Evolutionary conservation across 2,329 filamentous ascomycete species (phyloP), one percentile per base, ranked within the genome.

Genomic region (Arthrinium phaeospermum): DNA sequence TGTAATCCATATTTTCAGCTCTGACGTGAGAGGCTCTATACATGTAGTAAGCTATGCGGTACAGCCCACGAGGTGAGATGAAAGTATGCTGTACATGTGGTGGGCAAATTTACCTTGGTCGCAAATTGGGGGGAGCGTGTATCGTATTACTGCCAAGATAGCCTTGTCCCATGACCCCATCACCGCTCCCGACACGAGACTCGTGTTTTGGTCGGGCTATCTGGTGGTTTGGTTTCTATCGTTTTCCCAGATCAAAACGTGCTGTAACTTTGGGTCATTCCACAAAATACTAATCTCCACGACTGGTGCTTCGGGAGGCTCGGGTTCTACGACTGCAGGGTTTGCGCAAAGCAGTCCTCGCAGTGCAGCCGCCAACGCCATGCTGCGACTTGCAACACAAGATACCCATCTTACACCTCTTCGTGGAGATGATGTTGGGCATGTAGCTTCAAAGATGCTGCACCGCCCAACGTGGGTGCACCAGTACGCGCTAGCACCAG

Each of bases 101-200:
- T n/a, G 46, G 46, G 46, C 46, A 49, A 22, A 22, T 41, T 4
- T 34, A 19, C 16, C 22, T 22, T 34, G 53, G 16, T 22, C 27
- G 30, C 30, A 16, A 61, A 61, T 34, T 14, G 14, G 49, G 27
- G 3, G 10, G 22, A n/a, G 30, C 41, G 22, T 41, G 57, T n/a
- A 37, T 61, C 30, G 53, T 64, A 41, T 64, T 34, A 34, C 30
- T 37, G 22, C 53, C 34, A 34, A 64, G 57, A 34, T 61, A 37
- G 53, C 13, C 57, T 64, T 37, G 34, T 64, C 34, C 57, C 10
- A 41, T n/a, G 57, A 24, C 41, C 51, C 57, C 34, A 41, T 64
- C 53, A 34, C 34, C 16, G 57, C 34, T 64, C 57, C 34, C 57
- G 57, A 64, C 57, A 64, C 57, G 57, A 64, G 57, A 64, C 57